phyloP scores from a whole-genome alignment of 192 early-diverging fungal species.

The Jimgerdemannia flammicorona region DNA sequence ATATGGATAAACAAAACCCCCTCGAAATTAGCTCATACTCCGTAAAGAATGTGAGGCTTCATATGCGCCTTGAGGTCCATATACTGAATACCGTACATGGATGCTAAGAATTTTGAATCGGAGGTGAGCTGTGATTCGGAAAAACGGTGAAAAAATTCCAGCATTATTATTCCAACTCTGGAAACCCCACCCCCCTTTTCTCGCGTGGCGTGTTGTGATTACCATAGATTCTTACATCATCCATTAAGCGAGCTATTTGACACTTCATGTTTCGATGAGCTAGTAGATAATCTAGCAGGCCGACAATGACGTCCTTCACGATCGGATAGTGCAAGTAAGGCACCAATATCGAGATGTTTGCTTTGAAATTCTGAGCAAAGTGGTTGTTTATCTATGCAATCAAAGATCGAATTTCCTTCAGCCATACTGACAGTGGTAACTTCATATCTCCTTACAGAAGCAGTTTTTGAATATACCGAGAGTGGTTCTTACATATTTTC shows the following conservation, averaged over 20 bases:
- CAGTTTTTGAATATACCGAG: not conserved
- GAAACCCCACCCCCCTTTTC: too few species aligned
- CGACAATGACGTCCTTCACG: constrained; percentile 7
- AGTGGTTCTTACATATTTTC: not conserved
- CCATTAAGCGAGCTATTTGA: not conserved
- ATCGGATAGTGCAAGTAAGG: not conserved
- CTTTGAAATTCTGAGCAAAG: constrained; percentile 16
- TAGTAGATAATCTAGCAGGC: constrained; percentile 16
- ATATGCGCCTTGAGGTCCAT: too few species aligned
- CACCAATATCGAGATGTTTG: constrained; percentile 1
- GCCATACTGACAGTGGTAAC: too few species aligned
- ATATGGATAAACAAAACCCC: not conserved
- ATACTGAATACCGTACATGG: not conserved
- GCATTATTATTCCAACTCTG: too few species aligned
- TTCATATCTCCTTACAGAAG: too few species aligned
- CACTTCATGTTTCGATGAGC: not conserved
- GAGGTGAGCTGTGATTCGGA: constrained; percentile 15
- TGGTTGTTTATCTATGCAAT: constrained; percentile 18
- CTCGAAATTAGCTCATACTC: not conserved
- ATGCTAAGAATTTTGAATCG: constrained; percentile 18
- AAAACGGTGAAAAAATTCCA: not conserved
- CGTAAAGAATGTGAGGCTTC: too few species aligned
- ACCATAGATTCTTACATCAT: not conserved
- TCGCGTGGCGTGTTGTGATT: too few species aligned
- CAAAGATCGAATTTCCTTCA: not conserved